Evolutionary conservation across 768 basidiomycete species (phyloP).

Genomic region (Tricholoma terreum): DNA sequence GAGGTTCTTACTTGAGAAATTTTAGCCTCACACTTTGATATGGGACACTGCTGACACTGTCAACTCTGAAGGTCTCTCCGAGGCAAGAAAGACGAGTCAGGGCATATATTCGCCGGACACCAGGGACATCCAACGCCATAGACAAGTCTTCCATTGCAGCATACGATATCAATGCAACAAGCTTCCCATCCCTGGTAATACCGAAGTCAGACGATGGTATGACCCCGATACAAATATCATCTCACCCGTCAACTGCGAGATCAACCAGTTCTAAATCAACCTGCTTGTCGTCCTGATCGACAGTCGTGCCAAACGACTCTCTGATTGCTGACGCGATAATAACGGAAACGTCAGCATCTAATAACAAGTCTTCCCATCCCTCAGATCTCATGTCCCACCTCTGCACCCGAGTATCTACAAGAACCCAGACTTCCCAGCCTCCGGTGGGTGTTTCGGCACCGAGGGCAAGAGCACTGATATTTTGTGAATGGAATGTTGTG

Average conservation of each 20-base stretch:
- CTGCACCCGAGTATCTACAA: conserved; percentile 66
- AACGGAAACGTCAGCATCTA: conserved; percentile 54
- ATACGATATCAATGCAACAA: conserved; percentile 67
- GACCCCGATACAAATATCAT: conserved; percentile 3
- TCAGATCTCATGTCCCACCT: conserved; percentile 66
- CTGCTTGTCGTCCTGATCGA: conserved; percentile 39
- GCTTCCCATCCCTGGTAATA: conserved; percentile 42
- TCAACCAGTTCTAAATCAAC: conserved; percentile 76
- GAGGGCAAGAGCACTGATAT: conserved; percentile 62
- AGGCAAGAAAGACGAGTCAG: conserved; percentile 47
- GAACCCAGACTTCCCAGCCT: conserved; percentile 61
- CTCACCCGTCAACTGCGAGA: conserved; percentile 57
- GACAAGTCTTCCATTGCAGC: conserved; percentile 47
- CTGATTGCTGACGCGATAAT: conserved; percentile 48
- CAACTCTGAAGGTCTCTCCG: conserved; percentile 42
- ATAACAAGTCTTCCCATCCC: conserved; percentile 65
- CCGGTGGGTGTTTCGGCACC: conserved; percentile 40
- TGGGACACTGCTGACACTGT: conserved; percentile 57
- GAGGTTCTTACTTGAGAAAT: background rate
- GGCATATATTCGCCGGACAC: conserved; percentile 64
- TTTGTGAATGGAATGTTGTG: conserved; percentile 47
- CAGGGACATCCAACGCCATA: conserved; percentile 35
- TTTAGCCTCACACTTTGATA: conserved; percentile 66
- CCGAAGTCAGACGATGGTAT: conserved; percentile 4
- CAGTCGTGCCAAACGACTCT: conserved; percentile 34